These are phyloP conservation scores for Articulospora tetracladia DNA, from an alignment of 495 filamentous ascomycete species.

Conservation along the genomic window DNA sequence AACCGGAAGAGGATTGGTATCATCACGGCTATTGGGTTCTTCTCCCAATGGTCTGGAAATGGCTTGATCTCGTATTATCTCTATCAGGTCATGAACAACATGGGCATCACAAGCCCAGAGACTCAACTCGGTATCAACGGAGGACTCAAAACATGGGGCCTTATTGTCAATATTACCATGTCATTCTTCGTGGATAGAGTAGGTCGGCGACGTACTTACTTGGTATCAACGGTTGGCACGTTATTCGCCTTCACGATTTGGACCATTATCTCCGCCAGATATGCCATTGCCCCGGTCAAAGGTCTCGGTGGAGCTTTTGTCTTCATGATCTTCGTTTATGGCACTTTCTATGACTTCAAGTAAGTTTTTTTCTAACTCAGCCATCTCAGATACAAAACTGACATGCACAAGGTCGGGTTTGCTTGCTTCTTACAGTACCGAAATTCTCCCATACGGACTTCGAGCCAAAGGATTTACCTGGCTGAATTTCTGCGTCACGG, in stretches of 20 bases:
- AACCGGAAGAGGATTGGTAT: constrained; percentile 47
- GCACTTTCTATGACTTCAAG: constrained; percentile 24
- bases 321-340: constrained; percentile 32
- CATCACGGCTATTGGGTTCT: constrained; percentile 42
- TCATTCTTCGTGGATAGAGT: constrained; percentile 40
- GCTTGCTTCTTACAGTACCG: constrained; percentile 20
- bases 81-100: constrained; percentile 42
- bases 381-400: background rate
- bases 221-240: constrained; percentile 50
- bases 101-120: constrained; percentile 35
- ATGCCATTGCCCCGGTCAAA: background rate
- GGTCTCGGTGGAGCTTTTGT: constrained; percentile 25
- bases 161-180: background rate
- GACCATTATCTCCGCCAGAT: constrained; percentile 26
- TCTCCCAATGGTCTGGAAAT: constrained; percentile 50
- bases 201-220: constrained; percentile 42
- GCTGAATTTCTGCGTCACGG: constrained; percentile 22
- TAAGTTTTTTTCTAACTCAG: constrained; percentile 17
- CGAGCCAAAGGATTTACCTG: constrained; percentile 39
- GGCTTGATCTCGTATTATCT: constrained; percentile 53
- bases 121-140: constrained; percentile 13
- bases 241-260: constrained; percentile 45
- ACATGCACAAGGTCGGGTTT: constrained; percentile 8
- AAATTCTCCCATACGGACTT: constrained; percentile 53
- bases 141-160: constrained; percentile 4